Evolutionary conservation across 225 moss, liverwort and hornwort species (phyloP), one percentile per base, ranked within the genome.

Genomic region (Polytrichum formosum): DNA sequence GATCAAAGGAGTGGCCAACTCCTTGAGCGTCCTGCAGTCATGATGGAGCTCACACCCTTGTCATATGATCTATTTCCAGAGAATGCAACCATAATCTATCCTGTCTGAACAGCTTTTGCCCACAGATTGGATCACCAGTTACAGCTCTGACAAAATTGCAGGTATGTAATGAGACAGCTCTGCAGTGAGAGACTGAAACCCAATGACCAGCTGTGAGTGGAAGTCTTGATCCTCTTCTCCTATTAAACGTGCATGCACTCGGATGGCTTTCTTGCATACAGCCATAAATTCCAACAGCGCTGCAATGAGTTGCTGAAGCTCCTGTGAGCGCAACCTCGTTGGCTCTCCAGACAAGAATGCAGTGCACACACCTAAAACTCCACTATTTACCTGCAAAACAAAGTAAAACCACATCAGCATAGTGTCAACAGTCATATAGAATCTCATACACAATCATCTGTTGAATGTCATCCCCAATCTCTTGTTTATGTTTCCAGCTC

Each of bases 211-310:
- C 76, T 96, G 93, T 67, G 91, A 91, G 78, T 96, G 96, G 76
- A 96, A 96, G 72, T 96, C 96, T 79, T 93, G 96, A 80, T 96
- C 96, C 73, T 96, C 96, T 64, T 96, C 96, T 78, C 91, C 93
- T 26, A 96, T 96, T 53, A 93, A 65, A 61, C 91, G 85, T 64
- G 91, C 83, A 78, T 96, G 96, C 53, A 93, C 87, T 74, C 93
- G 91, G 65, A 96, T 93, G 46, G 96, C 93, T 75, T 91, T 91
- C 79, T 93, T 96, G 82, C 96, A 96, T 53, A 96, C 93, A n/a
- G 90, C 91, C 96, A 96, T 96, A 28, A 96, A 96, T 82, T 93
- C 96, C 72, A 96, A 66, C 55, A 96, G 80, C 54, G 96, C 96
- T 76, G 93, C 88, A 74, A 93, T 93, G 66, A 96, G 89, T 82